A percentile compares a stretch with the other conserved stretches of the same genome.
phyloP scores from a whole-genome alignment of 2,329 filamentous ascomycete species.

The Diaporthe sp. region DNA sequence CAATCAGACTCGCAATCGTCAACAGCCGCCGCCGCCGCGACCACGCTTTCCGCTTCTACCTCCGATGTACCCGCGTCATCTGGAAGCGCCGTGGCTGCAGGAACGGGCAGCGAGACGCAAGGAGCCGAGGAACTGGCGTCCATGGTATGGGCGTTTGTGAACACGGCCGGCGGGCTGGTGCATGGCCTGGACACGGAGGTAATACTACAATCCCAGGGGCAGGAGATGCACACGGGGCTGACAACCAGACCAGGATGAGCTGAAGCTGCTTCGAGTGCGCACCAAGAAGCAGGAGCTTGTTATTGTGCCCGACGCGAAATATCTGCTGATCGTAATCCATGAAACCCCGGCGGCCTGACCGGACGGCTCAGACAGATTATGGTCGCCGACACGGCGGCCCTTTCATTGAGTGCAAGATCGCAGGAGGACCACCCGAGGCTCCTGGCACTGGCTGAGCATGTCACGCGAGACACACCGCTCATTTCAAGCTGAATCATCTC shows the following conservation, averaged over 20 bases:
- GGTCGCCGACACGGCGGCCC: conserved; percentile 14
- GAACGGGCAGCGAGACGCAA: conserved; percentile 64
- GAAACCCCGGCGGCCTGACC: conserved; percentile 79
- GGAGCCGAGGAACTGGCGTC: conserved; percentile 80
- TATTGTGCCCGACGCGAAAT: conserved; percentile 85
- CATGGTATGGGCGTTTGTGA: conserved; percentile 83
- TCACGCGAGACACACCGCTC: conserved; percentile 20
- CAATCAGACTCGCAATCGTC: conserved; percentile 39
- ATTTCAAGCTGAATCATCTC: conserved; percentile 27
- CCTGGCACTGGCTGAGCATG: conserved; percentile 4
- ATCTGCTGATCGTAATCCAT: conserved; percentile 83
- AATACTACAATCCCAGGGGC: conserved; percentile 41
- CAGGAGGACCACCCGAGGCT: conserved; percentile 3
- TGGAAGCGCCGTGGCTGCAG: conserved; percentile 54
- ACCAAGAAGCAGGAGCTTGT: conserved; percentile 90
- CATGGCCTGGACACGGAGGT: conserved; percentile 80
- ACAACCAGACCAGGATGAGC: conserved; percentile 70
- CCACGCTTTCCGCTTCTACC: conserved; percentile 43
- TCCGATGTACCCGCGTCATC: conserved; percentile 40
- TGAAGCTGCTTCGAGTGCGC: conserved; percentile 80
- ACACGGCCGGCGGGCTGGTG: conserved; percentile 77
- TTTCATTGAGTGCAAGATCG: neutral
- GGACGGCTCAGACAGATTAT: conserved; percentile 6
- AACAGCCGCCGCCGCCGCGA: conserved; percentile 45
- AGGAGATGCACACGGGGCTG: conserved; percentile 6